phyloP scores from a whole-genome alignment of 768 basidiomycete genomes.

The Calvatia gigantea region DNA sequence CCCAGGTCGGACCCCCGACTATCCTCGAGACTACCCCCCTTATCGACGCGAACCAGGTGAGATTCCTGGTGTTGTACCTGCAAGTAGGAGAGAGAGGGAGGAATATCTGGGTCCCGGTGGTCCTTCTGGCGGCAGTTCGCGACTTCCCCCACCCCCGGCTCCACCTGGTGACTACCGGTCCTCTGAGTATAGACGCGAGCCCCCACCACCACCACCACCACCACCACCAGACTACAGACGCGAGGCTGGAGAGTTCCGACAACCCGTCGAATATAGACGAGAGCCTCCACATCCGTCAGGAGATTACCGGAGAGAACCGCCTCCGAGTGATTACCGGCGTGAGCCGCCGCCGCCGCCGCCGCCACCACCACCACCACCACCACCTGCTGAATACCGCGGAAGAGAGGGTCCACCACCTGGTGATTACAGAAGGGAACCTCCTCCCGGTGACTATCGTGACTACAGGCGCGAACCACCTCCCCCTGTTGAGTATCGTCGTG shows the following conservation, averaged over 20 bases:
- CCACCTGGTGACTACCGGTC: slow-evolving; percentile 3
- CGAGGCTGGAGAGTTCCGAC: not conserved
- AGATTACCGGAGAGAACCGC: not conserved
- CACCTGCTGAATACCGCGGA: slow-evolving; percentile 3
- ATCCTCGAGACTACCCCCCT: slow-evolving; percentile 9
- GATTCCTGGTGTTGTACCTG: not conserved
- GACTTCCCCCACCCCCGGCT: slow-evolving; percentile 1
- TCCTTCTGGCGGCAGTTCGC: not conserved
- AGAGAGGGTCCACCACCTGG: not conserved
- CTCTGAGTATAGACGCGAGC: not conserved
- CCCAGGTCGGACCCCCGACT: slow-evolving; percentile 4
- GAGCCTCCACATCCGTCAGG: not conserved
- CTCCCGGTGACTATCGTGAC: slow-evolving; percentile 7
- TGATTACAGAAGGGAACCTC: slow-evolving; percentile 7
- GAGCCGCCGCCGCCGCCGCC: slow-evolving; percentile 1
- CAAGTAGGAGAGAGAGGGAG: slow-evolving; percentile 9
- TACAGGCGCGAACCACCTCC: slow-evolving; percentile 10
- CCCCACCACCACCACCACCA: too few species aligned
- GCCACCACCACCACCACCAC: not conserved
- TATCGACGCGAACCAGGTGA: slow-evolving; percentile 11
- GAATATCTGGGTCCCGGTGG: slow-evolving; percentile 3
- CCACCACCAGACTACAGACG: not conserved
- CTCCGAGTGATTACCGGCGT: slow-evolving; percentile 1
- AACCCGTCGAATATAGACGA: not conserved
- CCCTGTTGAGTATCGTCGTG: slow-evolving; percentile 9